These are phyloP conservation scores for Zymoseptoria pseudotritici DNA, from an alignment of 2,329 filamentous ascomycete species.

Conservation along the genomic window DNA sequence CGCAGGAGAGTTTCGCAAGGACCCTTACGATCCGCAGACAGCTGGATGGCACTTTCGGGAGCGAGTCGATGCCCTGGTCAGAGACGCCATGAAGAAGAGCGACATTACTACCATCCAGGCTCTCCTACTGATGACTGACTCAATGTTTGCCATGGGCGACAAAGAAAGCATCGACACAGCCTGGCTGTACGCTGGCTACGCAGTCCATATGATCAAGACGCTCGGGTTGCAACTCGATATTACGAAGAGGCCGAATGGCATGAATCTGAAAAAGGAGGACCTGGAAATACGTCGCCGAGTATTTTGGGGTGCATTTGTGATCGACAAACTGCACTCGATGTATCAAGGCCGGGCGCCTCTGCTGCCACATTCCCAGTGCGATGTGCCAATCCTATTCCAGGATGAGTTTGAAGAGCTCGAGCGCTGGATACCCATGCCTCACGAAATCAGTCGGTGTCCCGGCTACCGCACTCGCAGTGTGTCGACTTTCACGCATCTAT, in stretches of 20 bases:
- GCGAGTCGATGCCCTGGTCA: constrained; percentile 42
- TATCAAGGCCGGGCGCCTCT: constrained; percentile 46
- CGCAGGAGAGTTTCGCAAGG: constrained; percentile 39
- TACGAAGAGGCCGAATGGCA: constrained; percentile 24
- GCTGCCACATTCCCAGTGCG: constrained; percentile 39
- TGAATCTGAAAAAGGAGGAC: constrained; percentile 39
- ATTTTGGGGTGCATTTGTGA: constrained; percentile 40
- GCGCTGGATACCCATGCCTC: constrained; percentile 39
- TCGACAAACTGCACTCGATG: constrained; percentile 48
- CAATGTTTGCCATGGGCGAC: constrained; percentile 45
- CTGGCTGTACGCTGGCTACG: constrained; percentile 53
- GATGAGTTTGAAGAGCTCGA: constrained; percentile 49
- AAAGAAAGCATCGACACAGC: constrained; percentile 40
- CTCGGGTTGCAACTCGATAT: constrained; percentile 47
- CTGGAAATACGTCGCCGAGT: constrained; percentile 35
- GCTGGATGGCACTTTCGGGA: constrained; percentile 44
- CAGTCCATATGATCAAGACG: constrained; percentile 50
- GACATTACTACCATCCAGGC: constrained; percentile 50
- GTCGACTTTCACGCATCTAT: constrained; percentile 7
- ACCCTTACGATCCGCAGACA: constrained; percentile 40
- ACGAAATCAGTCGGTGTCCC: constrained; percentile 1
- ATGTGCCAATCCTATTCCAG: constrained; percentile 42
- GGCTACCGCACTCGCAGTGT: constrained; percentile 7
- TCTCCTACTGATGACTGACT: constrained; percentile 45
- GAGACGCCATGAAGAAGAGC: constrained; percentile 39